Conservation (phyloP, 371 early-diverging fungal species). For the Zopfochytrium polystomum region DNA sequence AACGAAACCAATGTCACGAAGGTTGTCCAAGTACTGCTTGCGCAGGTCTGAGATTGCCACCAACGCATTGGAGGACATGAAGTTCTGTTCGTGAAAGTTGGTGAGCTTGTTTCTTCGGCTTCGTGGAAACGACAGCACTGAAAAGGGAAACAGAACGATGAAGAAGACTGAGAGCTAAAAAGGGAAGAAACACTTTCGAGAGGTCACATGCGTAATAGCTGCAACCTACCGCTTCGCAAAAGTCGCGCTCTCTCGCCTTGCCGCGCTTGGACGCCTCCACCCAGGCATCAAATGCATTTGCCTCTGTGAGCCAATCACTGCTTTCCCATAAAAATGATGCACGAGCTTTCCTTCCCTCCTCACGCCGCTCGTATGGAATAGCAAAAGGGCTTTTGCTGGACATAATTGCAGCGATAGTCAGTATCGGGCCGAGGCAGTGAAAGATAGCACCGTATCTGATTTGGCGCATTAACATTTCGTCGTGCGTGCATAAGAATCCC, state of each 20-base stretch:
- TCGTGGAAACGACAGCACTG: neutral
- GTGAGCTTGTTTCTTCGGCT: too few relatives aligned
- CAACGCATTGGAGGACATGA: conserved; percentile 55
- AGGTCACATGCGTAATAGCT: too few relatives aligned
- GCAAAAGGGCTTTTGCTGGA: conserved; percentile 57
- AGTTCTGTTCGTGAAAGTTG: conserved; percentile 39
- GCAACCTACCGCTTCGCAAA: conserved; percentile 33
- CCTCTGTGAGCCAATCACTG: conserved; percentile 68
- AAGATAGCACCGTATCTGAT: conserved; percentile 46
- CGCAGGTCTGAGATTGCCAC: conserved; percentile 35
- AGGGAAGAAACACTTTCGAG: too few relatives aligned
- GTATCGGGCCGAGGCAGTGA: conserved; percentile 39
- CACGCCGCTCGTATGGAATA: conserved; percentile 62
- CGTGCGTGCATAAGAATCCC: neutral
- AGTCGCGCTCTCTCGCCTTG: conserved; percentile 23
- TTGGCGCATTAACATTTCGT: neutral
- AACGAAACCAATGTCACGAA: conserved; percentile 31
- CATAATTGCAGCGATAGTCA: conserved; percentile 56
- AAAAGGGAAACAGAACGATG: neutral
- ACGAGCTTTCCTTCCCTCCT: conserved; percentile 56
- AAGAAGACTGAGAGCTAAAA: neutral
- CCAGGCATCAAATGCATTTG: conserved; percentile 68
- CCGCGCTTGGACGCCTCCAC: conserved; percentile 25
- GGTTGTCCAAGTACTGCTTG: conserved; percentile 34
- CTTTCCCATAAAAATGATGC: conserved; percentile 58